Conservation (phyloP, 2,329 filamentous ascomycete species). For the Trematosphaeria pertusa region DNA sequence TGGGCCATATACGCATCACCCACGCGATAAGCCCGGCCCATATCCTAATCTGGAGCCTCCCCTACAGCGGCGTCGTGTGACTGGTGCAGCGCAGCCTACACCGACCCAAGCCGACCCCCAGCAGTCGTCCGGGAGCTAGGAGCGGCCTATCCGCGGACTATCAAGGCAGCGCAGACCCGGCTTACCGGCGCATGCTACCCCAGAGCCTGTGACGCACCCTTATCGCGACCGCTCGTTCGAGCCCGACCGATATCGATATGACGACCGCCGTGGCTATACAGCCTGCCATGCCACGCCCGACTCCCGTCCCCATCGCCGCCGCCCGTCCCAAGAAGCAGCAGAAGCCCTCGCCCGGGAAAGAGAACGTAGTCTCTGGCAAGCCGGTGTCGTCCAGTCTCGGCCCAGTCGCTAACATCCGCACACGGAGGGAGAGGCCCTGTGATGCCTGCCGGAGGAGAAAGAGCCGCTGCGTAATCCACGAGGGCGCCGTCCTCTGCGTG, state of each 20-base stretch:
- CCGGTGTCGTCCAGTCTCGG: conserved; percentile 41
- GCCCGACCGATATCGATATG: conserved; percentile 47
- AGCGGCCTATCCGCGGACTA: too few species aligned
- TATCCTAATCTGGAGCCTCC: conserved; percentile 38
- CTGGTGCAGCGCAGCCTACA: conserved; percentile 31
- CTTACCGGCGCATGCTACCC: too few species aligned
- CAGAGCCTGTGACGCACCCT: conserved; percentile 30
- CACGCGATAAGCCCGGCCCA: conserved; percentile 47
- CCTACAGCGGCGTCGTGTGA: conserved; percentile 35
- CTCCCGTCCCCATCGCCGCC: conserved; percentile 54
- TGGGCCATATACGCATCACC: conserved; percentile 34
- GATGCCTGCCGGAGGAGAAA: conserved; percentile 78
- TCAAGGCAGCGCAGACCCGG: too few species aligned
- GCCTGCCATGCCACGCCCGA: conserved; percentile 53
- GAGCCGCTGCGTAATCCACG: conserved; percentile 78
- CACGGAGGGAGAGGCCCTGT: conserved; percentile 52
- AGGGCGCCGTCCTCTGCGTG: conserved; percentile 75
- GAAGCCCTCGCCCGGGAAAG: conserved; percentile 51
- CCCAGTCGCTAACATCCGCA: conserved; percentile 47
- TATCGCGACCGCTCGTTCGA: conserved; percentile 34
- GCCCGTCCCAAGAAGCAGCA: conserved; percentile 52
- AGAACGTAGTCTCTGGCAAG: conserved; percentile 50
- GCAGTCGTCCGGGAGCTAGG: too few species aligned
- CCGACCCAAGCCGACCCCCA: too few species aligned
- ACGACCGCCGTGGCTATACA: conserved; percentile 58